Evolutionary conservation across 345 rosid genomes (phyloP).

Genomic region (Pistacia integerrima): DNA sequence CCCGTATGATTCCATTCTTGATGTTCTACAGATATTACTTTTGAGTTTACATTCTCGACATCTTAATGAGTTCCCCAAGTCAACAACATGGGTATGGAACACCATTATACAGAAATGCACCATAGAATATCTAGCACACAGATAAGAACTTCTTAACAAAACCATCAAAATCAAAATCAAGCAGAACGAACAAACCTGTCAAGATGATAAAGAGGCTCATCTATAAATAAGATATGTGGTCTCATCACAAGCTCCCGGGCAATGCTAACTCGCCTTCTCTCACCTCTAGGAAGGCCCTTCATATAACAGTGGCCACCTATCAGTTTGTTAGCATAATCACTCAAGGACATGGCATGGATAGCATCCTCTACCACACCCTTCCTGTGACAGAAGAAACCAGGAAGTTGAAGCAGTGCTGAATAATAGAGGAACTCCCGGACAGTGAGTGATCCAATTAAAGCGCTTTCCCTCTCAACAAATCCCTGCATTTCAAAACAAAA

Average conservation of each 20-base stretch:
- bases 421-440: constrained; percentile 91
- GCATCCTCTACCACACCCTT: constrained; percentile 96
- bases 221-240: constrained; percentile 85
- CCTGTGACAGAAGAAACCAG: constrained; percentile 91
- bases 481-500: constrained; percentile 53
- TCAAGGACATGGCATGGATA: constrained; percentile 91
- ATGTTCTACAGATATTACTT: neutral
- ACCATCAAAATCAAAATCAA: neutral
- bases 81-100: neutral
- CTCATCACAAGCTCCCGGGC: constrained; percentile 99
- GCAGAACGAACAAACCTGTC: constrained; percentile 57
- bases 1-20: neutral
- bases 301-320: constrained; percentile 96
- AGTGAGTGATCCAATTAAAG: constrained; percentile 85
- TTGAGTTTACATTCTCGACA: neutral
- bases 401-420: constrained; percentile 96
- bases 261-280: constrained; percentile 94
- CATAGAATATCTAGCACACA: neutral
- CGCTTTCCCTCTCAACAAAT: constrained; percentile 83
- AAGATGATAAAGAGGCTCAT: constrained; percentile 98
- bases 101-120: neutral
- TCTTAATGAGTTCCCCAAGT: neutral
- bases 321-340: constrained; percentile 88
- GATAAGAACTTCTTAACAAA: neutral
- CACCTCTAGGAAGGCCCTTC: constrained; percentile 91